Base-by-base conservation (phyloP, 495 filamentous ascomycete genomes). In the Neurospora sp. region DNA sequence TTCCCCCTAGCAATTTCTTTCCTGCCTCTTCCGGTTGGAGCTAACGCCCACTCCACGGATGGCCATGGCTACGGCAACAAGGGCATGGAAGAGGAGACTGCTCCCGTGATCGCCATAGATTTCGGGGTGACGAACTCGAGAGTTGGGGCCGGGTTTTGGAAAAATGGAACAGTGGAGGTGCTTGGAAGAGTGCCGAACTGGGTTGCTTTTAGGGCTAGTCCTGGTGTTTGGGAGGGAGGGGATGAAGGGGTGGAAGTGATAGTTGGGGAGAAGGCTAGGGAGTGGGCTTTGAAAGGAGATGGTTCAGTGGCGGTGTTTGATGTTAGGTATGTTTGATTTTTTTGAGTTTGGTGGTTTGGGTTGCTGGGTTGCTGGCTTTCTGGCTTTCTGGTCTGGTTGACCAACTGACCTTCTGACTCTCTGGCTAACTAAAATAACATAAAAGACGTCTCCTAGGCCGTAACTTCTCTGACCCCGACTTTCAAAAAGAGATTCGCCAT, bases 71-170 rank as follows among this genome's bases (percentile, higher is more conserved):
- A 37, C 35, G 35, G 35, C 35, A 14, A 39, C 39, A 10, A 39
- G 39, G 39, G 12, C 39, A 40, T 39, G 20, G n/a, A 54, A 23
- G 4, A 5, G 7, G 16, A 20, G n/a, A n/a, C 44, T 4, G 78
- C 78, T 38, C 74, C 90, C 75, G 91, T 97, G 75, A 94, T 98
- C 78, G 96, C 95, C 89, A 97, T 99, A 79, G 96, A 99, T 88
- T 85, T 99, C 78, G 95, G 96, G 84, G 98, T 96, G 18, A 99
- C 96, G 37, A 97, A 98, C 85, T 96, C 93, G 66, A 97, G 96
- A 85, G 96, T 98, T 73, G 96, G n/a, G 10, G 10, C 10, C 2
- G 40, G 14, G 14, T 46, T n/a, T 77, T 96, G 98, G 94, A 93
- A 94, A 80, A 90, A 91, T 78, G 95, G 92, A 77, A 96, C 94